phyloP scores from a whole-genome alignment of 371 early-diverging fungal genomes.

The Dinochytrium kinnereticum region DNA sequence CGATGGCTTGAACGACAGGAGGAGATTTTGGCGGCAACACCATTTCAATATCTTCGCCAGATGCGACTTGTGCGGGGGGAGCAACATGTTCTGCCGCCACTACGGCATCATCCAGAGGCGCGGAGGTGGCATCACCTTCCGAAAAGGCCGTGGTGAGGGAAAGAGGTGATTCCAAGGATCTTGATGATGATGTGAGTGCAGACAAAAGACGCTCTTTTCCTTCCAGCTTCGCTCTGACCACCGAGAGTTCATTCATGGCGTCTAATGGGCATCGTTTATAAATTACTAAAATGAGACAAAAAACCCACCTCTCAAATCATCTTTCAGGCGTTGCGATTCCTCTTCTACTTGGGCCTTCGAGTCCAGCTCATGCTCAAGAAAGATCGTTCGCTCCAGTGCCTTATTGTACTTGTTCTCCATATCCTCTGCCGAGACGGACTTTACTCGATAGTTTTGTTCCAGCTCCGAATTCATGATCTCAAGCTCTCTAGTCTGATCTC shows the following conservation, averaged over 20 bases:
- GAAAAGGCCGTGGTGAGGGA: conserved; percentile 2
- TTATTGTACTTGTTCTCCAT: conserved; percentile 9
- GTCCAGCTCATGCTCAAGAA: conserved; percentile 12
- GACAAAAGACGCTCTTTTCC: neutral
- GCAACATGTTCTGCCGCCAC: too few species aligned
- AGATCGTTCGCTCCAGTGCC: neutral
- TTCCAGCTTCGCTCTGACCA: neutral
- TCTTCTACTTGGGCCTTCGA: neutral
- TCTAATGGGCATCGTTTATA: conserved; percentile 5
- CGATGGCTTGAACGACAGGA: neutral
- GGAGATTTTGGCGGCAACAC: neutral
- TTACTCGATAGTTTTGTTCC: conserved; percentile 5
- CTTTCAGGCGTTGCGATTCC: conserved; percentile 5
- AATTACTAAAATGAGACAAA: neutral
- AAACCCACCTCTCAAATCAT: conserved; percentile 15
- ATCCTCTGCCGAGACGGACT: conserved; percentile 11
- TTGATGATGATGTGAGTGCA: neutral
- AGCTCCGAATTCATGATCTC: conserved; percentile 12
- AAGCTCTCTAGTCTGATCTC: conserved; percentile 1
- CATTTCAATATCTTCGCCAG: conserved; percentile 1
- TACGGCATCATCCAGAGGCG: neutral
- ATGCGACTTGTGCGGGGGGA: neutral
- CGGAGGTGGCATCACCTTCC: neutral
- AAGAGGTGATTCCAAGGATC: conserved; percentile 1
- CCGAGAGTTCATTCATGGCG: neutral